phyloP scores from a whole-genome alignment of 176 grass and related monocot genomes.

The Metroxylon sagu region DNA sequence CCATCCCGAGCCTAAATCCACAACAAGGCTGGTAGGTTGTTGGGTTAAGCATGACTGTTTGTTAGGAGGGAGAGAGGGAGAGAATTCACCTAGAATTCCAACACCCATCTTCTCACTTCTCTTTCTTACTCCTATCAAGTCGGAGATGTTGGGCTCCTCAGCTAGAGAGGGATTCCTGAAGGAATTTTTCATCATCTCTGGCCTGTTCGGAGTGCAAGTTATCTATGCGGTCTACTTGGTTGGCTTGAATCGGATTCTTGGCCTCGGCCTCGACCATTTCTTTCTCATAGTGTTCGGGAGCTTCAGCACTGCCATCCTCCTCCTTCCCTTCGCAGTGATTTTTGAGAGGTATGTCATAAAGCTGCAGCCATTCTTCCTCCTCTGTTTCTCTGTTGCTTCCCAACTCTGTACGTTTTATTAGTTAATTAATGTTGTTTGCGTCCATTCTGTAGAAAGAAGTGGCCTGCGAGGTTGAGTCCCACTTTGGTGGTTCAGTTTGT shows the following conservation, averaged over 20 bases:
- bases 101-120: no score
- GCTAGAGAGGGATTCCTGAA: not conserved
- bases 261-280: slow-evolving; percentile 29
- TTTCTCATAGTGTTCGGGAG: slow-evolving; percentile 39
- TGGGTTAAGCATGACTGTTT: no score
- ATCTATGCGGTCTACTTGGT: slow-evolving; percentile 37
- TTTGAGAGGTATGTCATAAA: slow-evolving; percentile 26
- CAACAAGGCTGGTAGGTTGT: no score
- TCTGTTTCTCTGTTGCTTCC: no score
- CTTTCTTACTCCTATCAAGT: no score
- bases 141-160: no score
- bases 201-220: slow-evolving; percentile 38
- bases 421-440: not conserved
- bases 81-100: no score
- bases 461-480: slow-evolving; percentile 29
- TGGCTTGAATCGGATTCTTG: slow-evolving; percentile 36
- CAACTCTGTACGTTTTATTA: no score
- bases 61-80: no score
- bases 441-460: slow-evolving; percentile 30
- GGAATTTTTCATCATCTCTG: slow-evolving; percentile 28
- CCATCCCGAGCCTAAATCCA: no score
- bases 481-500: slow-evolving; percentile 23
- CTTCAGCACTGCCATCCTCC: slow-evolving; percentile 21
- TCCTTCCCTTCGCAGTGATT: slow-evolving; percentile 35
- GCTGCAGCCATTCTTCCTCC: no score